Conservation (phyloP, 495 filamentous ascomycete genomes). For the Daldinia concentrica region DNA sequence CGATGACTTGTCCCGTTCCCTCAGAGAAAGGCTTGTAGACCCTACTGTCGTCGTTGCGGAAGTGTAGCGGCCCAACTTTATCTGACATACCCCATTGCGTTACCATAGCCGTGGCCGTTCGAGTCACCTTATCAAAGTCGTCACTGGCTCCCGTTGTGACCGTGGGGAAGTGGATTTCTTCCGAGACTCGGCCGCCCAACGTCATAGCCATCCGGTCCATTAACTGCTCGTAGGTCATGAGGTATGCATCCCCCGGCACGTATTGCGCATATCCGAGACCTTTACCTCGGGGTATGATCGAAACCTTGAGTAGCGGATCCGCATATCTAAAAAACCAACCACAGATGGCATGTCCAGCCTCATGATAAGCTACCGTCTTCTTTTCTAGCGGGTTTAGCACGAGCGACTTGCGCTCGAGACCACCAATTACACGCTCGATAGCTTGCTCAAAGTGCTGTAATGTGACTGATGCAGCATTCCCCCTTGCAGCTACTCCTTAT, state of each 20-base stretch:
- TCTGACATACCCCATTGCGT: constrained; percentile 98
- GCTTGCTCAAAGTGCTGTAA: constrained; percentile 96
- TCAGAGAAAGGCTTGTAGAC: constrained; percentile 96
- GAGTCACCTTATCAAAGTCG: constrained; percentile 98
- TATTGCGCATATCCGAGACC: constrained; percentile 97
- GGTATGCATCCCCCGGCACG: constrained; percentile 90
- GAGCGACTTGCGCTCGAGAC: constrained; percentile 94
- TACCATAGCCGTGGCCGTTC: constrained; percentile 95
- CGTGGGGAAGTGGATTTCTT: constrained; percentile 95
- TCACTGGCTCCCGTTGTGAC: constrained; percentile 94
- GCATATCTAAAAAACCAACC: constrained; percentile 98
- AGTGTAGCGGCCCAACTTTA: constrained; percentile 90
- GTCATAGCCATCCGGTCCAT: constrained; percentile 99
- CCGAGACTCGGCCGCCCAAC: constrained; percentile 89
- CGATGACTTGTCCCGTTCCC: constrained; percentile 89
- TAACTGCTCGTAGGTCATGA: constrained; percentile 93
- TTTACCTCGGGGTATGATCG: constrained; percentile 95
- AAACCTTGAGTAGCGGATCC: constrained; percentile 96
- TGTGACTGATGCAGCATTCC: constrained; percentile 75
- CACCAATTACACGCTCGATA: constrained; percentile 95
- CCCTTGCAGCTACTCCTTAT: constrained; percentile 75
- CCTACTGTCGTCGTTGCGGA: constrained; percentile 78
- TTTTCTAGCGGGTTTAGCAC: constrained; percentile 94
- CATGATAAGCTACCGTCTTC: constrained; percentile 94
- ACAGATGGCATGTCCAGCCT: constrained; percentile 97